Evolutionary conservation across 257 asterid genomes (phyloP).

Genomic region (Agastache rugosa): DNA sequence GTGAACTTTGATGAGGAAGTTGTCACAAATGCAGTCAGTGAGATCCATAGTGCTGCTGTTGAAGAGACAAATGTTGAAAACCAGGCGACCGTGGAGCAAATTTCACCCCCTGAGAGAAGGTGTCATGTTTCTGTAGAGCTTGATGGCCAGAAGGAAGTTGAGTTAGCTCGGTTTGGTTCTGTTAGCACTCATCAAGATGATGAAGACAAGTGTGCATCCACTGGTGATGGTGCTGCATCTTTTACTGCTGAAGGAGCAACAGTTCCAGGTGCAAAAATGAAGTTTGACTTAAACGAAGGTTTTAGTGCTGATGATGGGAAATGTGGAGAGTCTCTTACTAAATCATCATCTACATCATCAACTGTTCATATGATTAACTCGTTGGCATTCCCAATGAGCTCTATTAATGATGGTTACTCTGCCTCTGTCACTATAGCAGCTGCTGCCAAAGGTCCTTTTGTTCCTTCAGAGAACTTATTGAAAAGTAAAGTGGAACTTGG

Average conservation of each 20-base stretch:
- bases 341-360: background rate
- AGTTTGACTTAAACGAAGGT: constrained; percentile 85
- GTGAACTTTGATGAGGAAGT: constrained; percentile 28
- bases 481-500: constrained; percentile 78
- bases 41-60: constrained; percentile 39
- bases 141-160: background rate
- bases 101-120: background rate
- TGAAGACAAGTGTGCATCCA: background rate
- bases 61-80: background rate
- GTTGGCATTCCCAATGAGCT: constrained; percentile 42
- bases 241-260: constrained; percentile 35
- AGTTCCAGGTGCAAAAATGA: constrained; percentile 51
- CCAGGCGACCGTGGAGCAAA: background rate
- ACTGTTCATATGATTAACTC: constrained; percentile 44
- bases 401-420: constrained; percentile 50
- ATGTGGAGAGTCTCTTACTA: constrained; percentile 53
- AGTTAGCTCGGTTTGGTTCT: background rate
- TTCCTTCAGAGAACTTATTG: constrained; percentile 80
- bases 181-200: background rate
- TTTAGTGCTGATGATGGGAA: constrained; percentile 73
- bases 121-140: background rate
- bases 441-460: constrained; percentile 87
- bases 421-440: constrained; percentile 80
- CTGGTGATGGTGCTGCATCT: background rate
- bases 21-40: constrained; percentile 24